A percentile compares a stretch with the other conserved stretches of the same genome.
Evolutionary conservation across 169 alveolate genomes (phyloP).

Genomic region (Plasmodium malariae): DNA sequence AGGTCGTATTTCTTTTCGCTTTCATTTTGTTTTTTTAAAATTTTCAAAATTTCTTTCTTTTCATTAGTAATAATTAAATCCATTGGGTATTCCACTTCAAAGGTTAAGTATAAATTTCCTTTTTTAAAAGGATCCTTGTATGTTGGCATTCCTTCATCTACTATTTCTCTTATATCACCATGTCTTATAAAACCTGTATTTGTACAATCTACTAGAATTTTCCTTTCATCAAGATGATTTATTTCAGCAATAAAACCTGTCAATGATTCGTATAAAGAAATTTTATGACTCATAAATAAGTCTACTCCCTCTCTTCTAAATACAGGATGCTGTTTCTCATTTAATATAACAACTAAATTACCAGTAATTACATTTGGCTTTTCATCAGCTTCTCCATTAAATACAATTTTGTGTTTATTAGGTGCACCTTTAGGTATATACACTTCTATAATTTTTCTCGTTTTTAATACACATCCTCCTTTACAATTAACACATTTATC

Average conservation of each 20-base stretch:
- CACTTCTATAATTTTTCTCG: constrained; percentile 94
- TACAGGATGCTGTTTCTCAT: constrained; percentile 89
- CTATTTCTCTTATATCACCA: constrained; percentile 92
- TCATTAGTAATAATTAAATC: constrained; percentile 80
- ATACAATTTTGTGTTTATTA: constrained; percentile 93
- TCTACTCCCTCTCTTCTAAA: constrained; percentile 97
- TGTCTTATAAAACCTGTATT: constrained; percentile 60
- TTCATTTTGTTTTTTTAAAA: constrained; percentile 65
- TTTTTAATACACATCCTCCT: constrained; percentile 92
- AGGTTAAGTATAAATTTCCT: constrained; percentile 95
- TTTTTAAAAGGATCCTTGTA: constrained; percentile 93
- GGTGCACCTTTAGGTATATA: constrained; percentile 97
- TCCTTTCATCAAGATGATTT: constrained; percentile 96
- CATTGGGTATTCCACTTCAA: constrained; percentile 96
- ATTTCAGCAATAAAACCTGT: constrained; percentile 94
- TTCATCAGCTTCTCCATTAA: constrained; percentile 98
- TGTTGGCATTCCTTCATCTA: constrained; percentile 97
- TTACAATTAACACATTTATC: constrained; percentile 93
- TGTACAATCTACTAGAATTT: constrained; percentile 47
- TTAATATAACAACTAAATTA: constrained; percentile 90
- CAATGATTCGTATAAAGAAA: constrained; percentile 95
- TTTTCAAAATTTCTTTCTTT: constrained; percentile 78
- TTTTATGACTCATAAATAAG: constrained; percentile 91
- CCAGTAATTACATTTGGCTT: constrained; percentile 96
- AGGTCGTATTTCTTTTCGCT: constrained; percentile 46